Evolutionary conservation across 768 basidiomycete species (phyloP), one percentile per base, ranked within the genome.

Genomic region (Dioszegia crocea): DNA sequence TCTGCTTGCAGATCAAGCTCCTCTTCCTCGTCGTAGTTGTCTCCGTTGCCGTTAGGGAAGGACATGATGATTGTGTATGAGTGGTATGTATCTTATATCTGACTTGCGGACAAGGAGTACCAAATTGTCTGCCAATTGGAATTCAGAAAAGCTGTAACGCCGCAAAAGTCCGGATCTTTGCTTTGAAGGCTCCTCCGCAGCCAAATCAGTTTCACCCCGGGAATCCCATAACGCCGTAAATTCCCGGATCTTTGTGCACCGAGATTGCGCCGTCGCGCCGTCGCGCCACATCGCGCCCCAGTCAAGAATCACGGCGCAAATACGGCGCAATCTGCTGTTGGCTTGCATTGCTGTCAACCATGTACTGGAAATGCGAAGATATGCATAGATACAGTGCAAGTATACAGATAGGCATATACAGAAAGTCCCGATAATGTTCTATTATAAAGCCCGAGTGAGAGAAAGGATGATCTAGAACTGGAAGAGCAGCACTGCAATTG

Each of bases 1-100:
- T 73, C 71, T 33, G 66, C 68, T 33, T 70, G 61, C 17, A 70
- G 61, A 46, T 70, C 68, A 16, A 67, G 45, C 57, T 67, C 59
- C 38, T 73, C 71, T 36, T 73, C 71, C 45, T 73, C 66, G 17
- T 67, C 58, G 41, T 56, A 48, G 14, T 57, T 41, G 45, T 64
- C 53, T 39, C 47, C 31, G 44, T 62, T 39, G 3, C 49, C 57
- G 49, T 59, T 53, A 27, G 51, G 51, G 11, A 53, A 23, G 2
- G 51, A 53, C 51, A 53, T 53, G 36, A 3, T 53, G 14, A 17
- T 12, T 19, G 2, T 11, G 16, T 16, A 21, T 50, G 30, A 17
- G 23, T 36, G 2, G 33, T n/a, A 10, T 30, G n/a, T n/a, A n/a
- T n/a, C n/a, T n/a, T n/a, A n/a, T n/a, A n/a, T n/a, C n/a, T n/a